Base-by-base conservation (phyloP, 2,329 filamentous ascomycete genomes). In the Pestalotiopsis sp. region DNA sequence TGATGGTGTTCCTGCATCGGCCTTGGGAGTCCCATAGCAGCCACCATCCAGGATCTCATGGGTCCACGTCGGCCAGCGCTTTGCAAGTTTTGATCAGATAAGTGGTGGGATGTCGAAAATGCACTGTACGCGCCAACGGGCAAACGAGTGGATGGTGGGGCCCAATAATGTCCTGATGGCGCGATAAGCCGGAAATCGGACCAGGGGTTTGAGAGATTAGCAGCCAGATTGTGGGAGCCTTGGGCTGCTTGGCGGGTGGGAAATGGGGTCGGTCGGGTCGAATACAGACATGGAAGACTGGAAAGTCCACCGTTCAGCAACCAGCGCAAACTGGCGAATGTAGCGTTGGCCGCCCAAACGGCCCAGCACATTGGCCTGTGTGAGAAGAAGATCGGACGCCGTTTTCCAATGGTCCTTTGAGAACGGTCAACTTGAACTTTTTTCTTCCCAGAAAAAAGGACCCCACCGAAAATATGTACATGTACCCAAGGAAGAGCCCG, bases 151-250 rank as follows among this genome's bases (percentile, higher is more conserved):
- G 26, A 20, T 58, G 14, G 55, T 39, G 52, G 52, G 30, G 52
- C n/a, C 26, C 30, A 58, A 66, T 24, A 59, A 59, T 44, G 64
- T 48, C 24, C 7, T 38, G 44, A 57, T 65, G 63, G 63, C 63
- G 64, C 64, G 64, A 66, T 66, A 66, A 66, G 64, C 64, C 64
- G 44, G 24, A 66, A 56, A 17, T 35, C n/a, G 64, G 22, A 14
- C 24, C 44, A 56, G 64, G 64, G 44, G 64, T 44, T 65, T 30
- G 52, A 65, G 64, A 65, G 63, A 65, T 55, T 56, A 48, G 38
- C n/a, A 48, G 20, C 30, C 30, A 52, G n/a, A 52, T 52, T 52
- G 14, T 52, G 14, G 44, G 17, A 52, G 56, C 24, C 30, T 59
- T 52, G 14, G 44, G 17, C 17, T n/a, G 14, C 30, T 59, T 59